Evolutionary conservation across 1,284 basidiomycete species (phyloP), one percentile per base, ranked within the genome.

Genomic region (Amylostereum areolatum): DNA sequence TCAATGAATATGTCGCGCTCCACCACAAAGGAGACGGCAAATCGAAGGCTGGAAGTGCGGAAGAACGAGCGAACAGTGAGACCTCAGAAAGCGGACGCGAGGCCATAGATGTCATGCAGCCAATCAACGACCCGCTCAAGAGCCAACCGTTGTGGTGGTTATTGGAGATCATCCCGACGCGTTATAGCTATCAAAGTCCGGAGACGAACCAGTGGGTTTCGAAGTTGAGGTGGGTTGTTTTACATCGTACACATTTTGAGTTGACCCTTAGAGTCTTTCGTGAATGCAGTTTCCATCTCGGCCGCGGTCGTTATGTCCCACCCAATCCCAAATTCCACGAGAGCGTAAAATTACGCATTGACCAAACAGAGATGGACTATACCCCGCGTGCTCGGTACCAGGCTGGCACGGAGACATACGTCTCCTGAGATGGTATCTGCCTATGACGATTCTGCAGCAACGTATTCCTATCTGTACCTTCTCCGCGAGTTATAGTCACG

Each of bases 301-400:
- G 79, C 3, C 64, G 65, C 41, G 80, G 79, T 0, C 65, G 81
- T 10, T 59, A 62, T 28, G 71, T 83, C 36, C 57, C 63, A 5
- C 66, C 68, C 43, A 48, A 66, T 5, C 77, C 79, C 5, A 66
- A 67, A 5, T 77, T 83, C 58, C 81, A 83, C 57, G 55, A 63
- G 33, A 75, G 74, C 4, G 81, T 84, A 29, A 67, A 71, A 60
- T 59, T 70, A 47, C 71, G 81, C 18, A 78, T 78, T 68, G 61
- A 66, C 18, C 66, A 73, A 51, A 41, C 61, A 32, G 53, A 51
- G 12, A 58, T 78, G 51, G 70, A 70, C 44, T 83, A 84, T 59
- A 69, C 57, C 25, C 81, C 81, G 2, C 66, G 64, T 31, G 81
- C 81, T 32, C 55, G 50, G 42, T 83, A 74, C 71, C 62, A 51